Conservation (phyloP, 2,329 filamentous ascomycete species). For the Aspergillus sp. region DNA sequence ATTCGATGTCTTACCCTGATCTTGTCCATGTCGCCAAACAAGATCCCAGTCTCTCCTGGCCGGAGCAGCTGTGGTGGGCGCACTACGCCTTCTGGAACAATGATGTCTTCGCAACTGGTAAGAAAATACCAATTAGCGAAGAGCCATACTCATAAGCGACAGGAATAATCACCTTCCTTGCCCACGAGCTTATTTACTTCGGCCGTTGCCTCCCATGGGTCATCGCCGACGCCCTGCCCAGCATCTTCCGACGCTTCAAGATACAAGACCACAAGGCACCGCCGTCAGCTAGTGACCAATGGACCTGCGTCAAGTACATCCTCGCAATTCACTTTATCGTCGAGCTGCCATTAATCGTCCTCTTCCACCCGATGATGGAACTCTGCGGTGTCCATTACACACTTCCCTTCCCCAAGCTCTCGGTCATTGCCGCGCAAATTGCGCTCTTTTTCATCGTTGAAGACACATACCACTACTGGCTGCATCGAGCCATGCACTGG, state of each 20-base stretch:
- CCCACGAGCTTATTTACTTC: slow-evolving; percentile 93
- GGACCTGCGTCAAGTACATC: slow-evolving; percentile 85
- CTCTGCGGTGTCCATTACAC: slow-evolving; percentile 82
- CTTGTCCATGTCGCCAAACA: slow-evolving; percentile 63
- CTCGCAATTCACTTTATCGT: slow-evolving; percentile 93
- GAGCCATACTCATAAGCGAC: slow-evolving; percentile 43
- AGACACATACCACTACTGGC: slow-evolving; percentile 97
- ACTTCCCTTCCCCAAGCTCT: slow-evolving; percentile 79
- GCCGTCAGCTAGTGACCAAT: slow-evolving; percentile 76
- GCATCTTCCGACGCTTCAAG: slow-evolving; percentile 88
- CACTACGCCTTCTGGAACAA: slow-evolving; percentile 98
- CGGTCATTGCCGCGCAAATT: slow-evolving; percentile 84
- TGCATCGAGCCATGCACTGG: slow-evolving; percentile 86
- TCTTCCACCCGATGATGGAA: slow-evolving; percentile 93
- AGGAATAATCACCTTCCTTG: slow-evolving; percentile 92
- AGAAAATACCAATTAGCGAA: too few relatives aligned
- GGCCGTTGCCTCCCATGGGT: slow-evolving; percentile 86
- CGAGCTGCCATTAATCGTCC: slow-evolving; percentile 86
- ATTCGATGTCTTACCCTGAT: slow-evolving; percentile 57
- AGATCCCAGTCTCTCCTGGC: slow-evolving; percentile 80
- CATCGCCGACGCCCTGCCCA: slow-evolving; percentile 75
- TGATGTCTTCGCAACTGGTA: slow-evolving; percentile 69
- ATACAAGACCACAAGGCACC: slow-evolving; percentile 87
- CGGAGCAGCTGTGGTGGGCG: slow-evolving; percentile 86
- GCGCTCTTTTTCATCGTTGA: slow-evolving; percentile 89